Conservation (phyloP, 2,329 filamentous ascomycete species). For the Chalaropsis thielavioides region DNA sequence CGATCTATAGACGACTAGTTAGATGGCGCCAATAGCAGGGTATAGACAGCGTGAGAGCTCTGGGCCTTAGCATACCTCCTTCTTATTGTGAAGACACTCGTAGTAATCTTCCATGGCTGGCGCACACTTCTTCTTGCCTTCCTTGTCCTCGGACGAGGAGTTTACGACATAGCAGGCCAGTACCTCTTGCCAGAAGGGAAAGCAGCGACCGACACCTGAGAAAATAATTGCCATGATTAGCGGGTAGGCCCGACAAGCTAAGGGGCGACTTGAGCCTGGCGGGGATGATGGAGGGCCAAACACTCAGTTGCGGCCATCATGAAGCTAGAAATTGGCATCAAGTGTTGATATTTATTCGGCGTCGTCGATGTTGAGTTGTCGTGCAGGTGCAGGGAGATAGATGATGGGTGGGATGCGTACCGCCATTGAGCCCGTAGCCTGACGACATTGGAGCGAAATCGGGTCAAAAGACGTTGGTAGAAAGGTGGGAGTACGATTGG, state of each 20-base stretch:
- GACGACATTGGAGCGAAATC: conserved; percentile 48
- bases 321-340: not conserved
- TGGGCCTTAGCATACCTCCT: conserved; percentile 56
- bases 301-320: not conserved
- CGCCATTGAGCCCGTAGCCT: conserved; percentile 68
- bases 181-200: conserved; percentile 98
- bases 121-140: conserved; percentile 75
- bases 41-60: too few species aligned
- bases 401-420: conserved; percentile 30
- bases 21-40: not conserved
- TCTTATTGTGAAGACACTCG: conserved; percentile 96
- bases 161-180: conserved; percentile 97
- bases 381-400: not conserved
- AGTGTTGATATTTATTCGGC: not conserved
- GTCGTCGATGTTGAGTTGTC: not conserved
- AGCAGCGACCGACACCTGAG: conserved; percentile 62
- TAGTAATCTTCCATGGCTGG: conserved; percentile 91
- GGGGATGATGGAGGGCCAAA: not conserved
- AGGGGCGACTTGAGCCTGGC: not conserved
- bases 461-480: not conserved
- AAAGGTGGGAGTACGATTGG: not conserved
- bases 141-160: conserved; percentile 60
- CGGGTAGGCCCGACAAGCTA: not conserved
- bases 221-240: conserved; percentile 3
- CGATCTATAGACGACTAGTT: conserved; percentile 40